Evolutionary conservation across 495 filamentous ascomycete species (phyloP).

Genomic region (Durotheca rogersii): DNA sequence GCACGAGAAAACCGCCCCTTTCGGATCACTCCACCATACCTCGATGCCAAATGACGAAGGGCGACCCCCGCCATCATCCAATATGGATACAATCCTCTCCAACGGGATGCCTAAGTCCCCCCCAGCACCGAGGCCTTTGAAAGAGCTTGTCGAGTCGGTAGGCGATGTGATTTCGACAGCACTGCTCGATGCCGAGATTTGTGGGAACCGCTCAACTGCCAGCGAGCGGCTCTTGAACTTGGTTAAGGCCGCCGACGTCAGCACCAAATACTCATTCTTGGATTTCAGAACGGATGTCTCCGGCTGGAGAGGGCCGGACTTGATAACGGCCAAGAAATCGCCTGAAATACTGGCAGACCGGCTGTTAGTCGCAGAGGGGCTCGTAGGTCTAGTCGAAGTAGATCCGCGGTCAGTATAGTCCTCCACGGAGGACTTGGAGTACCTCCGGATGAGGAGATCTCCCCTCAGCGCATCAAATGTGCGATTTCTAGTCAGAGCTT

Average conservation of each 20-base stretch:
- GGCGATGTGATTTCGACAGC: slow-evolving; percentile 9
- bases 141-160: slow-evolving; percentile 28
- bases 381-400: slow-evolving; percentile 32
- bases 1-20: slow-evolving; percentile 51
- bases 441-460: slow-evolving; percentile 26
- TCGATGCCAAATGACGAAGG: slow-evolving; percentile 81
- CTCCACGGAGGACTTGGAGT: slow-evolving; percentile 31
- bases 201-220: slow-evolving; percentile 46
- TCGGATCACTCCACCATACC: slow-evolving; percentile 74
- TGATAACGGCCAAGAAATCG: slow-evolving; percentile 21
- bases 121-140: slow-evolving; percentile 12
- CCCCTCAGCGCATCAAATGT: slow-evolving; percentile 25
- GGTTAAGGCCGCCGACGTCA: slow-evolving; percentile 80
- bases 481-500: slow-evolving; percentile 24
- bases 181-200: slow-evolving; percentile 19
- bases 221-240: slow-evolving; percentile 76
- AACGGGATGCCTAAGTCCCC: slow-evolving; percentile 56
- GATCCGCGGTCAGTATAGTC: slow-evolving; percentile 28
- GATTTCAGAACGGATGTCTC: slow-evolving; percentile 78
- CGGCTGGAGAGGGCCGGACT: slow-evolving; percentile 70
- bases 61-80: slow-evolving; percentile 74
- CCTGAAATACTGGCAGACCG: slow-evolving; percentile 24
- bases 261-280: slow-evolving; percentile 86
- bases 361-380: slow-evolving; percentile 29
- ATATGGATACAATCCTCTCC: slow-evolving; percentile 72